A percentile compares a stretch with the other conserved stretches of the same genome.
phyloP scores from a whole-genome alignment of 306 rosid genomes.

The Acacia melanoxylon region DNA sequence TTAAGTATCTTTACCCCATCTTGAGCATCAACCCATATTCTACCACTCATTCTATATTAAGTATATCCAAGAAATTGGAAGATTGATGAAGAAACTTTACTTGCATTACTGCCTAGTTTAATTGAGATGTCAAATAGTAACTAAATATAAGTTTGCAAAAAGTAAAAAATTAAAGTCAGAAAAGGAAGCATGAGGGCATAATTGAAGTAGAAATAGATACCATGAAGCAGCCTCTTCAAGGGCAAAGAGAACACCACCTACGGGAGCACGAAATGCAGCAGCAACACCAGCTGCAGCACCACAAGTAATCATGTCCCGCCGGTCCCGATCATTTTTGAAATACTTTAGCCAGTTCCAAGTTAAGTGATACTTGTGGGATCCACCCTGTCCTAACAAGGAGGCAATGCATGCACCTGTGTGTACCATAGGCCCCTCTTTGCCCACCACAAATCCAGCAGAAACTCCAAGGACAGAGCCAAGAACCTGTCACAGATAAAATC shows the following conservation, averaged over 20 bases:
- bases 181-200: conserved; percentile 12
- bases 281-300: conserved; percentile 99
- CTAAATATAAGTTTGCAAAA: not conserved
- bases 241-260: conserved; percentile 94
- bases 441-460: conserved; percentile 88
- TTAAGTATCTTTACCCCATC: not conserved
- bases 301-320: conserved; percentile 91
- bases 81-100: not conserved
- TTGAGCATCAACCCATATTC: not conserved
- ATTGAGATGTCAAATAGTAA: not conserved
- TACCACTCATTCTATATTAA: not conserved
- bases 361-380: conserved; percentile 74
- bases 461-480: conserved; percentile 86
- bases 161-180: not conserved
- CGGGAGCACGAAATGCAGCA: conserved; percentile 94
- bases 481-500: conserved; percentile 54
- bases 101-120: not conserved
- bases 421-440: conserved; percentile 99
- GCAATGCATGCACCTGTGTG: conserved; percentile 97
- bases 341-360: conserved; percentile 76
- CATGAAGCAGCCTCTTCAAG: conserved; percentile 98
- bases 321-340: conserved; percentile 89
- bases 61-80: conserved; percentile 1
- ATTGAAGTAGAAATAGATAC: conserved; percentile 47
- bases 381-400: conserved; percentile 82